These are phyloP conservation scores for Davidsoniella virescens DNA, from an alignment of 2,329 filamentous ascomycete genomes.

Conservation along the genomic window DNA sequence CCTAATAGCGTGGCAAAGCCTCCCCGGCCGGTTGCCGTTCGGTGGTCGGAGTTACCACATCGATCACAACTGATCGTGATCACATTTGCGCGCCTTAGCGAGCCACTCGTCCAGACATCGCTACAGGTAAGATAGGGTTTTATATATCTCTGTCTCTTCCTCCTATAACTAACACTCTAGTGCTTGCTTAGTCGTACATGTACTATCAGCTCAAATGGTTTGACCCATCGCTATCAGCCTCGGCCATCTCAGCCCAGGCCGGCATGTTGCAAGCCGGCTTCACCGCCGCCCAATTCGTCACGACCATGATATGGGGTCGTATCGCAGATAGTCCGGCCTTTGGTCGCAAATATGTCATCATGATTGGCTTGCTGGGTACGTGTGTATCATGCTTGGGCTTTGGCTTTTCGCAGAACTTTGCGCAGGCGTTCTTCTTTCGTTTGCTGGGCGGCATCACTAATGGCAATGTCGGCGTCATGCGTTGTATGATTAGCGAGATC, in stretches of 20 bases:
- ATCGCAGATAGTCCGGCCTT: slow-evolving; percentile 45
- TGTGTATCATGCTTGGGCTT: slow-evolving; percentile 32
- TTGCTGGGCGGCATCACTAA: slow-evolving; percentile 59
- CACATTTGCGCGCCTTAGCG: slow-evolving; percentile 61
- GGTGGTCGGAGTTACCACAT: slow-evolving; percentile 55
- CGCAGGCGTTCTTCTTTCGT: slow-evolving; percentile 59
- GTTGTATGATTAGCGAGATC: slow-evolving; percentile 62
- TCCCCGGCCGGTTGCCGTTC: neutral
- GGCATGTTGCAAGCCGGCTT: slow-evolving; percentile 67
- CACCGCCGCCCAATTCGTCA: slow-evolving; percentile 66
- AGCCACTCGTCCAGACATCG: slow-evolving; percentile 67
- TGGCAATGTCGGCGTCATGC: slow-evolving; percentile 56
- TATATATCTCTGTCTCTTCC: neutral
- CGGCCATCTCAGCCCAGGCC: slow-evolving; percentile 59
- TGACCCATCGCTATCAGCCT: slow-evolving; percentile 32
- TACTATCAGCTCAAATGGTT: slow-evolving; percentile 83
- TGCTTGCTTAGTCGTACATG: slow-evolving; percentile 48
- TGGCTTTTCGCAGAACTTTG: slow-evolving; percentile 47
- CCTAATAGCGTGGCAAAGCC: too few relatives aligned
- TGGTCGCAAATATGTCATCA: slow-evolving; percentile 61
- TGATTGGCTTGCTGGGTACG: slow-evolving; percentile 60
- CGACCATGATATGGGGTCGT: slow-evolving; percentile 68
- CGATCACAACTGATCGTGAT: slow-evolving; percentile 66
- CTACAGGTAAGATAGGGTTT: slow-evolving; percentile 27
- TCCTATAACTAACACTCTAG: too few relatives aligned